Evolutionary conservation across 2,329 filamentous ascomycete genomes (phyloP), one percentile per base, ranked within the genome.

Genomic region (Clonostachys solani): DNA sequence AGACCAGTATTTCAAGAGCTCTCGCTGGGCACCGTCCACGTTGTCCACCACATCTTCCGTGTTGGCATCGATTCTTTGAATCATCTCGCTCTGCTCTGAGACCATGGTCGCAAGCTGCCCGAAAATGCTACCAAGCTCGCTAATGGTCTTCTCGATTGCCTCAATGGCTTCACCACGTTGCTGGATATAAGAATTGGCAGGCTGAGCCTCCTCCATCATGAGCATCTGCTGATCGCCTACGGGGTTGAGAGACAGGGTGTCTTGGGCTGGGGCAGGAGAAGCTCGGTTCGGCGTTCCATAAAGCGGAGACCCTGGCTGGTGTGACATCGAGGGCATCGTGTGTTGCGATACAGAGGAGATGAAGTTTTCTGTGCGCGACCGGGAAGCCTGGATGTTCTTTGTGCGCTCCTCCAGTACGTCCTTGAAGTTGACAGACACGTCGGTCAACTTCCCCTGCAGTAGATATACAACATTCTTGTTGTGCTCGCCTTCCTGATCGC

Each of bases 41-140:
- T 99, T 99, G 61, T 97, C 92, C 47, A 99, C 92, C 6, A 99
- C 90, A 58, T 96, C 92, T 61, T 99, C 94, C 2, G 92, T 96
- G 66, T 97, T 96, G 54, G 92, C 92, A 60, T 97, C 92, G 61
- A 96, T 96, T 44, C 92, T 80, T 68, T 97, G 90, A 54, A 99
- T 95, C 87, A 96, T 95, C 68, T 96, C 94, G 51, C 89, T 90
- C 70, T 99, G 94, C 66, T 99, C 92, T 47, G 87, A 90, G 33
- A 99, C 94, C 94, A 99, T 97, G 55, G 89, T 85, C 35, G 94
- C 92, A 44, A 99, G 73, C 67, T 99, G 92, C 9, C 91, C 89
- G 64, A 97, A 97, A 52, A 96, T 96, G 44, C 73, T 73, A 29
- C 94, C 94, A 2, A 99, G 76, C 64, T 99, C 94, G 52, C 82